Evolutionary conservation across 768 basidiomycete species (phyloP).

Genomic region (Pisolithus marmoratus): DNA sequence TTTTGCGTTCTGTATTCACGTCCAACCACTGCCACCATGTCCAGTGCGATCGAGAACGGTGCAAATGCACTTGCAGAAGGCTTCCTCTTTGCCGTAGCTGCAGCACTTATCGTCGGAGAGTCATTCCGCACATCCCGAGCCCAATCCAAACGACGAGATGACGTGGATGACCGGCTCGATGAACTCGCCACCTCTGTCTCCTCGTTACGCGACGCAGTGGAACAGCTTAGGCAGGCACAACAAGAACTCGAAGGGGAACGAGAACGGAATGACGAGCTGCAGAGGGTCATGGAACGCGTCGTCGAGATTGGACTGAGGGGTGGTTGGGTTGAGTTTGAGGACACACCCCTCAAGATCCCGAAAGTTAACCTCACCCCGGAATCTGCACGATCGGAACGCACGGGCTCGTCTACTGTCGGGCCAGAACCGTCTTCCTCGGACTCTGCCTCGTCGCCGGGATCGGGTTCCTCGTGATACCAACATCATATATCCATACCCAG

Average conservation of each 20-base stretch:
- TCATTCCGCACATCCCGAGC: constrained; percentile 69
- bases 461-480: too few relatives aligned
- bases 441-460: too few relatives aligned
- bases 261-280: constrained; percentile 57
- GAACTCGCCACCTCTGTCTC: constrained; percentile 42
- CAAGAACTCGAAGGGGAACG: constrained; percentile 31
- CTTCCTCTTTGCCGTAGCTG: constrained; percentile 76
- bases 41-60: constrained; percentile 79
- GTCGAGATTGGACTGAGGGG: constrained; percentile 63
- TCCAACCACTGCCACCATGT: too few relatives aligned
- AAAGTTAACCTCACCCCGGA: constrained; percentile 27
- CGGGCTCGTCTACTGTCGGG: not conserved
- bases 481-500: too few relatives aligned
- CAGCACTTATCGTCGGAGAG: constrained; percentile 68
- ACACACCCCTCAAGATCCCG: constrained; percentile 48
- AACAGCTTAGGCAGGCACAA: constrained; percentile 38
- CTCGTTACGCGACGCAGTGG: constrained; percentile 40
- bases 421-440: too few relatives aligned
- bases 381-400: not conserved
- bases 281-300: constrained; percentile 56
- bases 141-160: constrained; percentile 63
- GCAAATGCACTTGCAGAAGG: constrained; percentile 82
- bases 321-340: constrained; percentile 61
- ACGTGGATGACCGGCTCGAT: constrained; percentile 67
- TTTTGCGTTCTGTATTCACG: not conserved